Percentiles rank a stretch among this genome's conserved stretches.
Evolutionary conservation across 768 basidiomycete genomes (phyloP).

Genomic region (Suillus ampliporus): DNA sequence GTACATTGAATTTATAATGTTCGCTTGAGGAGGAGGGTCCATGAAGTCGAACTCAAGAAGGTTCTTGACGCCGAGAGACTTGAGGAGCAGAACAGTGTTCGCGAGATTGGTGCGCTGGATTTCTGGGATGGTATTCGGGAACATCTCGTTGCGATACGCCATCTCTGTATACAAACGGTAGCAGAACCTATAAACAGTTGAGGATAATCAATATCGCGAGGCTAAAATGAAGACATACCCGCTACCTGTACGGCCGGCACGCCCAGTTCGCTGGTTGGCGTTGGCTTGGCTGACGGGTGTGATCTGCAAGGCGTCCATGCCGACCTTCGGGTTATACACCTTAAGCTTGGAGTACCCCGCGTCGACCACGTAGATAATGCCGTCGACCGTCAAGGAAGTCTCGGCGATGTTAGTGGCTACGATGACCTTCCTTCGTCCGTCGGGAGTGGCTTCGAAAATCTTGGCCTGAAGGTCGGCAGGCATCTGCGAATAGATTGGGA

Average conservation of each 20-base stretch:
- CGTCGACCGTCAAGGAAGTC: slow-evolving; percentile 97
- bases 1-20: slow-evolving; percentile 99
- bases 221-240: slow-evolving; percentile 60
- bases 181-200: slow-evolving; percentile 67
- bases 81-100: slow-evolving; percentile 93
- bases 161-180: slow-evolving; percentile 98
- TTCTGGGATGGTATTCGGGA: slow-evolving; percentile 95
- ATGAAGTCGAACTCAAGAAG: slow-evolving; percentile 98
- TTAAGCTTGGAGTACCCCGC: slow-evolving; percentile 97
- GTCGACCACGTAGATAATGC: slow-evolving; percentile 96
- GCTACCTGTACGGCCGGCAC: slow-evolving; percentile 94
- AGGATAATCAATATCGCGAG: slow-evolving; percentile 2
- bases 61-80: slow-evolving; percentile 97
- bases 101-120: slow-evolving; percentile 98
- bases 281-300: slow-evolving; percentile 99
- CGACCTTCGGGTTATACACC: slow-evolving; percentile 98
- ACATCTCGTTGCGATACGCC: slow-evolving; percentile 95
- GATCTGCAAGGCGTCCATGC: slow-evolving; percentile 99
- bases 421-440: slow-evolving; percentile 92
- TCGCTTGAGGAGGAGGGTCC: slow-evolving; percentile 99
- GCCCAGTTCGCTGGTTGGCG: slow-evolving; percentile 93
- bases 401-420: slow-evolving; percentile 99
- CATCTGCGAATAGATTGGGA: slow-evolving; percentile 99
- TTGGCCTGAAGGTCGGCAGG: slow-evolving; percentile 98
- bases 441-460: slow-evolving; percentile 92